Evolutionary conservation across 2,329 filamentous ascomycete species (phyloP).

Genomic region (Aspergillus sp.): DNA sequence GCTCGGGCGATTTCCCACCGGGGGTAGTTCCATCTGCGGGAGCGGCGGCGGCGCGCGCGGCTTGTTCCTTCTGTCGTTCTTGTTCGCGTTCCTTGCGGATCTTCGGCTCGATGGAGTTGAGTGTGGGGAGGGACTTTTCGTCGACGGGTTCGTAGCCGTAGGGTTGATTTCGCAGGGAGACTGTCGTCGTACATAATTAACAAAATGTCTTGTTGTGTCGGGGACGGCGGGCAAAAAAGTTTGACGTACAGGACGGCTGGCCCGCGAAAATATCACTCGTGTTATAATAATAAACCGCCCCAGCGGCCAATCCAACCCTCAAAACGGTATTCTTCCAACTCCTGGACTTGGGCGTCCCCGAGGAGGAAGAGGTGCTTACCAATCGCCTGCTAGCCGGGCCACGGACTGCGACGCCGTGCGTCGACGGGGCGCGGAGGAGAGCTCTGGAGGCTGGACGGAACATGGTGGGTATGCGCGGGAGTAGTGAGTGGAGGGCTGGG

Average conservation of each 20-base stretch:
- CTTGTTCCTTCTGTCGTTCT: constrained; percentile 3
- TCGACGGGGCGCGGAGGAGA: constrained; percentile 29
- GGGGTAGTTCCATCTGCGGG: background rate
- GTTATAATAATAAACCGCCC: constrained; percentile 87
- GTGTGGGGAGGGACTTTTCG: constrained; percentile 52
- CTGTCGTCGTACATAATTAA: constrained; percentile 9
- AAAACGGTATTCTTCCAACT: constrained; percentile 72
- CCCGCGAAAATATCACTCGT: constrained; percentile 83
- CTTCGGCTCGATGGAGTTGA: constrained; percentile 61
- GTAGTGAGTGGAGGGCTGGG: constrained; percentile 1
- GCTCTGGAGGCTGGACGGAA: constrained; percentile 46
- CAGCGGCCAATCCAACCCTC: constrained; percentile 70
- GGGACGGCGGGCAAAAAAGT: background rate
- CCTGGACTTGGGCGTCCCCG: constrained; percentile 54
- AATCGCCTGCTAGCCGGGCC: constrained; percentile 38
- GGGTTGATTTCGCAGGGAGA: constrained; percentile 25
- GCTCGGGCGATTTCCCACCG: constrained; percentile 40
- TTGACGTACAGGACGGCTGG: constrained; percentile 62
- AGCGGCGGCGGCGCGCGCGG: constrained; percentile 13
- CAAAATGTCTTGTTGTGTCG: constrained; percentile 1
- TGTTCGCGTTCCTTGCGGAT: constrained; percentile 22
- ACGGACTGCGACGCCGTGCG: constrained; percentile 21
- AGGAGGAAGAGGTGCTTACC: constrained; percentile 50
- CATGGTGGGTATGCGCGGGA: constrained; percentile 31
- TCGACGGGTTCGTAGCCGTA: constrained; percentile 24